Percentiles rank a stretch among this genome's conserved stretches.
These are phyloP conservation scores for Picochlorum sp. DNA, from an alignment of 139 green algal genomes.

Conservation along the genomic window DNA sequence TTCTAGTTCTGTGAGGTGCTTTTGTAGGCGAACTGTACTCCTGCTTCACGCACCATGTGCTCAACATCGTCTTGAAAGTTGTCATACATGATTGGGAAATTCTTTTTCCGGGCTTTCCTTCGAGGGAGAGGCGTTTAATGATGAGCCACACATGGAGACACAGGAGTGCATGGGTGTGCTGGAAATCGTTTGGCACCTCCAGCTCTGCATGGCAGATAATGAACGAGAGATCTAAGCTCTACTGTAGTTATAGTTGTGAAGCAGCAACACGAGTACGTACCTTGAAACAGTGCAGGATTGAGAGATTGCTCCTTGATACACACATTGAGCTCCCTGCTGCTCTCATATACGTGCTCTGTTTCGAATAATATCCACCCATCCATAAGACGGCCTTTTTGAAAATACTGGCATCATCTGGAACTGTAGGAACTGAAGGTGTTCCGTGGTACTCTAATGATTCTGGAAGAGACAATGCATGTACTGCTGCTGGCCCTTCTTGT, in stretches of 20 bases:
- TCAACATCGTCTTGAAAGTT: conserved; percentile 52
- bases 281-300: conserved; percentile 6
- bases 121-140: conserved; percentile 39
- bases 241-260: background rate
- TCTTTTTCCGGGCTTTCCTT: conserved; percentile 38
- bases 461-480: background rate
- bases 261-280: background rate
- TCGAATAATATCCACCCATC: conserved; percentile 37
- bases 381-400: background rate
- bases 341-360: conserved; percentile 29
- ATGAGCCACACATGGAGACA: conserved; percentile 58
- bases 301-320: background rate
- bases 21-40: conserved; percentile 45
- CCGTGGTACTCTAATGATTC: background rate
- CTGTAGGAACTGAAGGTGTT: background rate
- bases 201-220: conserved; percentile 19
- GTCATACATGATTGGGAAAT: conserved; percentile 51
- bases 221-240: background rate
- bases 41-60: conserved; percentile 28
- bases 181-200: conserved; percentile 34
- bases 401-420: background rate
- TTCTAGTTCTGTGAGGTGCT: conserved; percentile 49
- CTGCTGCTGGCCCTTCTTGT: too few relatives aligned
- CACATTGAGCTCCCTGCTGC: background rate
- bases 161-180: conserved; percentile 34